phyloP scores from a whole-genome alignment of 1,284 basidiomycete species.

The Cystobasidiaceae sp. region DNA sequence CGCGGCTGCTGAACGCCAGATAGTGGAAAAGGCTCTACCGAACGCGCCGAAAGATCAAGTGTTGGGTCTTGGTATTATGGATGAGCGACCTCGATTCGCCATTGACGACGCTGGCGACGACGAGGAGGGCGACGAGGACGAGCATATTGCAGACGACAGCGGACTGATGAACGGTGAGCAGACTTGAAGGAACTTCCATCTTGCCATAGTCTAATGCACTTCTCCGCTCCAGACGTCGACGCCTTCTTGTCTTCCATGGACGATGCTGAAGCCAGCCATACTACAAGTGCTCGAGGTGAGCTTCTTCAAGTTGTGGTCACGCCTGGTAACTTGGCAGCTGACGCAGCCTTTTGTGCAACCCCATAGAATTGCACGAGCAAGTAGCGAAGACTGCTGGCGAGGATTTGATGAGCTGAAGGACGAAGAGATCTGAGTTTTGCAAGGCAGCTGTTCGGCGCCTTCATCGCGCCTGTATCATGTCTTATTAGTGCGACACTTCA shows the following conservation, averaged over 20 bases:
- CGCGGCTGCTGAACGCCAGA: slow-evolving; percentile 3
- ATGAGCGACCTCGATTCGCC: slow-evolving; percentile 26
- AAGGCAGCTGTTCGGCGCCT: no score
- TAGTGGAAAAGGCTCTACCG: slow-evolving; percentile 16
- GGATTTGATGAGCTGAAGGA: slow-evolving; percentile 10
- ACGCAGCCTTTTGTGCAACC: not conserved
- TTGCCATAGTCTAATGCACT: not conserved
- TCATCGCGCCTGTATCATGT: no score
- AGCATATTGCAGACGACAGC: slow-evolving; percentile 14
- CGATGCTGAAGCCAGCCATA: not conserved
- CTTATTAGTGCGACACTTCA: no score
- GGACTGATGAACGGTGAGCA: slow-evolving; percentile 27
- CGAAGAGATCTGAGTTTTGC: not conserved
- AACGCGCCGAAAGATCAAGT: slow-evolving; percentile 28
- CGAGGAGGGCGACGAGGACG: slow-evolving; percentile 14
- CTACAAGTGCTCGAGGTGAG: slow-evolving; percentile 15
- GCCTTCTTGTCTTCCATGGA: slow-evolving; percentile 29
- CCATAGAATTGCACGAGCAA: slow-evolving; percentile 4
- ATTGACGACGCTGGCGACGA: slow-evolving; percentile 31
- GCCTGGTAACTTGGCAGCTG: not conserved
- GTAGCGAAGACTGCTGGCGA: slow-evolving; percentile 14
- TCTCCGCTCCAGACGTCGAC: slow-evolving; percentile 19
- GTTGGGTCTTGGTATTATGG: slow-evolving; percentile 26
- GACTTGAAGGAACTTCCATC: not conserved
- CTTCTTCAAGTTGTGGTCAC: no score